Base-by-base conservation (phyloP, 148 eudicot species). In the Salicornia ramosissima region DNA sequence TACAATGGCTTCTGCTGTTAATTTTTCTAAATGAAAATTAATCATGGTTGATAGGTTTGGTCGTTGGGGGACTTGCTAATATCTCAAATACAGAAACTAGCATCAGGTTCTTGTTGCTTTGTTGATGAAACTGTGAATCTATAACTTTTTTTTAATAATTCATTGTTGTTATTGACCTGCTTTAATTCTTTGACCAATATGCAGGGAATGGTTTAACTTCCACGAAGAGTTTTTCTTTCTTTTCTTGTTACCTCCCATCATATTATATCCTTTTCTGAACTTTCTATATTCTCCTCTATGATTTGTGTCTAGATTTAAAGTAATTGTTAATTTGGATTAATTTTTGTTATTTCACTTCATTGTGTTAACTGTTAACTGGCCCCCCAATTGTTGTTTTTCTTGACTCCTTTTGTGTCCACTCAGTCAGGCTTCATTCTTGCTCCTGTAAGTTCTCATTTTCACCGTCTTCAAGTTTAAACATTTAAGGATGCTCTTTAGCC, bases 141-240 rank as follows among this genome's bases (percentile, higher is more conserved):
- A n/a, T 36, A 19, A 8, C 47, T 28, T 8, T 40, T 52, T 55
- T 26, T 28, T 29, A 22, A n/a, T 62, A 4, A 13, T 31, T 26
- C 26, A 25, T 57, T 43, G 8, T 36, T 3, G 4, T 40, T 24
- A 46, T n/a, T 75, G 22, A 72, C 29, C 30, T 16, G 19, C 54
- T 54, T 74, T 34, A 36, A 5, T 40, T 78, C n/a, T n/a, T n/a
- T 54, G 33, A 45, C 65, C 65, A 21, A 39, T 68, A 65, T 72
- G 73, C 84, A 94, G 99, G 97, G 68, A 85, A 16, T 94, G 99
- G 99, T 91, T 94, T 77, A 94, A 94, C 86, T 94, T 94, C 78
- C 99, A 94, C 52, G 99, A 94, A 72, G 99, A 94, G 83, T 94
- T 94, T 72, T 94, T 94, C 88, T 94, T 94, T 85, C 90, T 94